Evolutionary conservation across 1,284 basidiomycete genomes (phyloP).

Genomic region (Trichosporon sp.): DNA sequence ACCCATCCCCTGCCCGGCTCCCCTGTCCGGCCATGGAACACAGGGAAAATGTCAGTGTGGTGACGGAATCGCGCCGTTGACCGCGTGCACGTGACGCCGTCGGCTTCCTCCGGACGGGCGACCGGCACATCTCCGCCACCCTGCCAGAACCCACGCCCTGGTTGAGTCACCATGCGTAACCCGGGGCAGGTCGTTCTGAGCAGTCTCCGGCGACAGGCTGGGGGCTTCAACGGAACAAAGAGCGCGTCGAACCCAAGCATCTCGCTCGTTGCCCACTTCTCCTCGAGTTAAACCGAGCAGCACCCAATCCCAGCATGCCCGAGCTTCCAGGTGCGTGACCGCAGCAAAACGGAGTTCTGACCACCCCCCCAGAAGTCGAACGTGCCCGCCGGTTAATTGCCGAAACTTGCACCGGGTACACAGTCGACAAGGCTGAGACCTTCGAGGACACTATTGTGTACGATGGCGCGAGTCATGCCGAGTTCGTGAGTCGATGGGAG

Average conservation of each 20-base stretch:
- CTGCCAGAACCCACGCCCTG: background rate
- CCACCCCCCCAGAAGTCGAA: slow-evolving; percentile 61
- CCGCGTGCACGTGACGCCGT: background rate
- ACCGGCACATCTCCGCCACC: background rate
- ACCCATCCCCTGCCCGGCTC: background rate
- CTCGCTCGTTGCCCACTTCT: background rate
- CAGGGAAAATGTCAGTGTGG: background rate
- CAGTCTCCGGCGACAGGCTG: background rate
- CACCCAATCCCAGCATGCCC: slow-evolving; percentile 53
- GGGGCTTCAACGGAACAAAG: background rate
- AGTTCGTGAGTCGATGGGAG: slow-evolving; percentile 59
- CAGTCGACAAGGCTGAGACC: slow-evolving; percentile 59
- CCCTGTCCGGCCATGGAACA: background rate
- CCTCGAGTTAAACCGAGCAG: background rate
- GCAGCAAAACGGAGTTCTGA: background rate
- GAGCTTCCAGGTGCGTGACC: slow-evolving; percentile 58
- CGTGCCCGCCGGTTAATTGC: slow-evolving; percentile 61
- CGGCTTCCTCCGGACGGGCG: slow-evolving; percentile 1
- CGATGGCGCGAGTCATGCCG: slow-evolving; percentile 57
- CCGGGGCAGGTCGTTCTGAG: background rate
- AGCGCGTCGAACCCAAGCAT: background rate
- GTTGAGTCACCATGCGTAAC: background rate
- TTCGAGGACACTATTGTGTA: slow-evolving; percentile 68
- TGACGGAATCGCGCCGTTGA: background rate
- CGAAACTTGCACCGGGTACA: slow-evolving; percentile 58